Percentiles rank a stretch among this genome's conserved stretches.
Conservation (phyloP, 2,329 filamentous ascomycete genomes). For the Aureobasidium sp. region DNA sequence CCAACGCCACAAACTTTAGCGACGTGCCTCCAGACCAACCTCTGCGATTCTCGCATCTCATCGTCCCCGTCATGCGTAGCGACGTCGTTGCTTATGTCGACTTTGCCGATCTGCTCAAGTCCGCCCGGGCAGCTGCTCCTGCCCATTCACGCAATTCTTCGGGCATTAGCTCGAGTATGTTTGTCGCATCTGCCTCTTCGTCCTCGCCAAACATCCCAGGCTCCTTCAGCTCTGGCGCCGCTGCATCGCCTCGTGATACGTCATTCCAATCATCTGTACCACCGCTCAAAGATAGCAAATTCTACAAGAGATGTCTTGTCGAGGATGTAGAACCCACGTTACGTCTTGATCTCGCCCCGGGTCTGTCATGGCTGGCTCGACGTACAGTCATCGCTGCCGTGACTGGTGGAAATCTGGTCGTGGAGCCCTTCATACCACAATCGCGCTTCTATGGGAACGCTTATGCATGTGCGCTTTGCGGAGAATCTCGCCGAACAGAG, state of each 20-base stretch:
- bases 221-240: constrained; percentile 33
- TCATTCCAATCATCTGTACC: constrained; percentile 36
- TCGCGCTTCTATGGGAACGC: constrained; percentile 49
- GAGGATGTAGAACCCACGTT: constrained; percentile 95
- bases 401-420: constrained; percentile 75
- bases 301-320: constrained; percentile 80
- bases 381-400: constrained; percentile 78
- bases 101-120: constrained; percentile 68
- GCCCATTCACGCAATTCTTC: constrained; percentile 60
- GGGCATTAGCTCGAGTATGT: constrained; percentile 40
- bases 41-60: constrained; percentile 71
- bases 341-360: constrained; percentile 79
- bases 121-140: constrained; percentile 52
- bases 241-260: constrained; percentile 29
- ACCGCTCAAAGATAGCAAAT: constrained; percentile 80
- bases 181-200: constrained; percentile 24
- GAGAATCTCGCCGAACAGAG: constrained; percentile 67
- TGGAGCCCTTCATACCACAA: constrained; percentile 65
- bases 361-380: constrained; percentile 87
- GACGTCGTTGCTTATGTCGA: constrained; percentile 79
- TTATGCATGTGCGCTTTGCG: constrained; percentile 78
- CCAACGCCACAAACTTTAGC: constrained; percentile 41
- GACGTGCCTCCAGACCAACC: constrained; percentile 56
- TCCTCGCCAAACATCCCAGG: constrained; percentile 37
- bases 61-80: constrained; percentile 75